Base-by-base conservation (phyloP, 345 rosid species). In the Hibiscus mutabilis region DNA sequence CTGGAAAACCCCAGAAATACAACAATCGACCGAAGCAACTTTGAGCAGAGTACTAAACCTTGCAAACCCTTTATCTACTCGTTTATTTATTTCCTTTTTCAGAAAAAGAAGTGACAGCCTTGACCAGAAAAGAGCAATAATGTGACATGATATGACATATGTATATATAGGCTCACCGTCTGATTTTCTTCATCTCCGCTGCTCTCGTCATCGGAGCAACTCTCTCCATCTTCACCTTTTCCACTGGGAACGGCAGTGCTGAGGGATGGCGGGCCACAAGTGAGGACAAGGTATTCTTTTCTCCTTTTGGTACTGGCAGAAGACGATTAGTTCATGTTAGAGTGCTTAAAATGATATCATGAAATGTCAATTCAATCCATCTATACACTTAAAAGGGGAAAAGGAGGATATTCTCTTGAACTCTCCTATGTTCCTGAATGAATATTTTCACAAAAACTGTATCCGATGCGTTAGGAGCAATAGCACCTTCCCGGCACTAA, bases 231-330 rank as follows among this genome's bases (percentile, higher is more conserved):
- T 70, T 71, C 87, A 1, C 76, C 86, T 63, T 87, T 81, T 60
- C 86, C 93, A 0, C 69, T 65, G 9, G 88, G 91, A 74, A 77
- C 61, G 0, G 89, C 72, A 29, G 88, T 68, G 76, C 75, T 76
- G 24, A 85, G 0, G 58, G 90, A 86, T 53, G 92, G 86, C 2
- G 89, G 84, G 31, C 94, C 97, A 73, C 97, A 94, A 15, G 91
- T 83, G 71, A 94, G 95, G 67, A 91, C 96, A 44, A 90, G 84
- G 79, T 81, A 91, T 76, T 91, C 97, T 81, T 94, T 94, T 82
- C 89, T 85, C 55, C 76, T 89, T 85, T 90, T 94, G 35, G 95
- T 70, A 80, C 98, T 91, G 88, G 68, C 33, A 21, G 29, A 9
- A 66, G 13, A 72, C 5, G 4, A 66, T 6, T 13, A 25, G 11